A percentile compares a stretch with the other conserved stretches of the same genome.
These are phyloP conservation scores for Chloromonas sp. DNA, from an alignment of 163 green algal species.

Conservation along the genomic window DNA sequence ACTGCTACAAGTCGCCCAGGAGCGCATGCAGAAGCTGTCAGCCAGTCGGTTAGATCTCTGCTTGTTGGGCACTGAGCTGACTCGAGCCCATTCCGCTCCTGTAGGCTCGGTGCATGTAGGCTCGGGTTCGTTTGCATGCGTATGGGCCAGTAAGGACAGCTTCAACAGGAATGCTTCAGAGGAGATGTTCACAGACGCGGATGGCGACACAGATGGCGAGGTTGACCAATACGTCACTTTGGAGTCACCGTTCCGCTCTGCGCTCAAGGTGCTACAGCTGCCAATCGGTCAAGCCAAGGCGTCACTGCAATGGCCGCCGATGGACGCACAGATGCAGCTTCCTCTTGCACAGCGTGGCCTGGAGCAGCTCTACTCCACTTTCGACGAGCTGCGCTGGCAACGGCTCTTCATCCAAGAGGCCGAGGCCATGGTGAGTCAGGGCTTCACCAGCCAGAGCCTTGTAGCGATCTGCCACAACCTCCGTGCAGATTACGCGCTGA, in stretches of 20 bases:
- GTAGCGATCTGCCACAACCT: no score
- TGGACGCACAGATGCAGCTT: not conserved
- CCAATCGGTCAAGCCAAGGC: not conserved
- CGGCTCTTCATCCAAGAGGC: not conserved
- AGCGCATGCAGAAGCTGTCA: no score
- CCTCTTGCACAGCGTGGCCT: not conserved
- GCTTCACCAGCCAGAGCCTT: no score
- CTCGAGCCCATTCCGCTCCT: no score
- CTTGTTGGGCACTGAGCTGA: no score
- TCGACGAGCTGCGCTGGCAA: not conserved
- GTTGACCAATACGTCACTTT: no score
- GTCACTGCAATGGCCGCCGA: not conserved
- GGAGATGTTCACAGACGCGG: no score
- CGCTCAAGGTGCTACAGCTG: not conserved
- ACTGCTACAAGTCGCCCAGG: not conserved
- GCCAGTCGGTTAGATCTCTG: no score
- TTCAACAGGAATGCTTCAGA: not conserved
- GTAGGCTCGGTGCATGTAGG: not conserved
- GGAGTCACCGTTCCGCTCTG: not conserved
- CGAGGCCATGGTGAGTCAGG: not conserved
- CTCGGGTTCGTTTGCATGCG: not conserved
- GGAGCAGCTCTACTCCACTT: not conserved
- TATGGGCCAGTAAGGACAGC: not conserved
- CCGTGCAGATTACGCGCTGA: no score
- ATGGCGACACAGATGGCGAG: no score